Base-by-base conservation (phyloP, 108 stramenopile genomes). In the Cyclotella kingstonii region DNA sequence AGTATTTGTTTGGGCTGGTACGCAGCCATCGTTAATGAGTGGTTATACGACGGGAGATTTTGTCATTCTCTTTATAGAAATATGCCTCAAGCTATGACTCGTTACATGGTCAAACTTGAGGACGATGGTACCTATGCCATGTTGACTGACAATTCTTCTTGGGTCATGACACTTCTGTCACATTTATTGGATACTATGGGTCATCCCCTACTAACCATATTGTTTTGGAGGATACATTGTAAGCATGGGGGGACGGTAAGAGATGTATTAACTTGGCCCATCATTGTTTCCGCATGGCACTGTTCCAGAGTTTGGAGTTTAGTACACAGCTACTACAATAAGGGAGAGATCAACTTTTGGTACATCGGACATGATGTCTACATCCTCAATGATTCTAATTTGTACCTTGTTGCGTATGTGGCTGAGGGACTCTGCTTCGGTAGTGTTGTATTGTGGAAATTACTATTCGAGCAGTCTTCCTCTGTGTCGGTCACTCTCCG, bases 291-390 rank as follows among this genome's bases (percentile, higher is more conserved):
- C 2, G 46, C 82, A 10, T 84, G 71, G 31, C 18, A 55, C 4
- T 54, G 48, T 34, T 80, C 79, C 2, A 57, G 82, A 1, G 3
- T 66, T 3, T 84, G 79, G 79, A 80, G 82, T 45, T 29, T 66
- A 26, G 48, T 73, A 0, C 82, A 84, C 50, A 60, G 62, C 25
- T 63, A 73, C 27, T 52, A 79, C 61, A 84, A 84, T 41, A 43
- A 27, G 18, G 79, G 77, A 7, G 11, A 23, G 12, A 42, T 59
- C 12, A 44, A 45, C 11, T 52, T 70, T 4, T 80, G 66, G 44
- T 84, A 84, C 44, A 63, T 66, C 48, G 82, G 82, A 17, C 55
- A 69, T 35, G 82, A 84, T 52, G 73, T 84, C 4, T 84, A 84
- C 47, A 42, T 66, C n/a, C 45, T 84, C 11, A 68, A 68, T 33